Evolutionary conservation across 768 basidiomycete species (phyloP).

Genomic region (Tylopilus subfusipes): DNA sequence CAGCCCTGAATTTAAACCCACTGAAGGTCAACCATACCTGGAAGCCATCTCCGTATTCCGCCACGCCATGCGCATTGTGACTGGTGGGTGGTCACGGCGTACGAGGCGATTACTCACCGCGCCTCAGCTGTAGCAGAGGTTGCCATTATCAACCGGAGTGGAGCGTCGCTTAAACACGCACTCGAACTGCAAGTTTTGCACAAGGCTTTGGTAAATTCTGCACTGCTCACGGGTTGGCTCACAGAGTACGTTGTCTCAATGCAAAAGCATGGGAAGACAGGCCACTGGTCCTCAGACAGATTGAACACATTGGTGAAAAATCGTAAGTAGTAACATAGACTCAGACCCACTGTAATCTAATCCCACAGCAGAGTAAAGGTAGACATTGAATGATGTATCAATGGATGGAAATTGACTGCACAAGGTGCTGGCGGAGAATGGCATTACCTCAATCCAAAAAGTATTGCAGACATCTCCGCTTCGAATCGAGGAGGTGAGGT

Average conservation of each 20-base stretch:
- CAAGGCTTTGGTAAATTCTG: not conserved
- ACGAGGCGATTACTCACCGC: conserved; percentile 2
- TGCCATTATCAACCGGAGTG: conserved; percentile 60
- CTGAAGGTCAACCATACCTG: conserved; percentile 67
- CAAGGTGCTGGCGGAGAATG: conserved; percentile 73
- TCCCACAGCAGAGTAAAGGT: conserved; percentile 23
- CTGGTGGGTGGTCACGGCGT: conserved; percentile 45
- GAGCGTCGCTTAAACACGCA: conserved; percentile 64
- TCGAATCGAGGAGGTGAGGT: conserved; percentile 59
- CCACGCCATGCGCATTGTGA: conserved; percentile 71
- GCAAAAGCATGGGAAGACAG: conserved; percentile 93
- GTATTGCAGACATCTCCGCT: conserved; percentile 55
- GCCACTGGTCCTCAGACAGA: conserved; percentile 78
- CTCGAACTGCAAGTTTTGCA: conserved; percentile 63
- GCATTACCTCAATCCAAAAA: conserved; percentile 58
- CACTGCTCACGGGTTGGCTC: not conserved
- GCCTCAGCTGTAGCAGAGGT: conserved; percentile 72
- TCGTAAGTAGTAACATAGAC: conserved; percentile 49
- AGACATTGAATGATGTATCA: not conserved
- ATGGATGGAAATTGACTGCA: conserved; percentile 12
- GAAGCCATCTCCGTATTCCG: conserved; percentile 71
- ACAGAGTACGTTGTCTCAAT: conserved; percentile 68
- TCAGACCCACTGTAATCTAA: not conserved
- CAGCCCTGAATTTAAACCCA: conserved; percentile 61
- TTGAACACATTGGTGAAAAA: conserved; percentile 90